Conservation (phyloP, 345 rosid species). For the Barbarea vulgaris region DNA sequence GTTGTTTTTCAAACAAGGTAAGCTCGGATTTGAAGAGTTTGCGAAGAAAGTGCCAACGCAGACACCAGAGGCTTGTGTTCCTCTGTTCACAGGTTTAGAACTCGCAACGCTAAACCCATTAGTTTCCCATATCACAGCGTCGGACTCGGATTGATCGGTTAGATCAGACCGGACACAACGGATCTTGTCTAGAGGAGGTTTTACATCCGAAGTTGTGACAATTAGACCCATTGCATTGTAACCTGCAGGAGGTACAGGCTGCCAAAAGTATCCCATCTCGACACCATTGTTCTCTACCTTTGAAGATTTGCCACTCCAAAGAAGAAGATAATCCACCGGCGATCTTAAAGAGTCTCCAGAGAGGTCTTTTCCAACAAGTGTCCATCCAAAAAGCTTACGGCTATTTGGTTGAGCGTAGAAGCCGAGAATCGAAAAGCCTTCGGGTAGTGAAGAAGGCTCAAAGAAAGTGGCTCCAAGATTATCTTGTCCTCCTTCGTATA, state of each 20-base stretch:
- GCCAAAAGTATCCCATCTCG: conserved; percentile 63
- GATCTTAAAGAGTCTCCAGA: conserved; percentile 35
- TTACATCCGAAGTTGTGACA: conserved; percentile 53
- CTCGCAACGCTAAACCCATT: conserved; percentile 50
- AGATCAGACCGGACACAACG: conserved; percentile 71
- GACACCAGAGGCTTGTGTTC: conserved; percentile 54
- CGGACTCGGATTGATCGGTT: conserved; percentile 54
- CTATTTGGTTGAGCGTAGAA: conserved; percentile 71
- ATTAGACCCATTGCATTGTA: conserved; percentile 64
- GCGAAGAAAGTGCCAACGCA: conserved; percentile 62
- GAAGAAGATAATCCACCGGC: conserved; percentile 76
- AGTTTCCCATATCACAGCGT: conserved; percentile 64
- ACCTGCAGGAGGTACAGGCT: conserved; percentile 67
- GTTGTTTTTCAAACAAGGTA: conserved; percentile 65
- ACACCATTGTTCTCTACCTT: conserved; percentile 50
- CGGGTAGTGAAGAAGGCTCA: conserved; percentile 56
- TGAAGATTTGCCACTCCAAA: conserved; percentile 66
- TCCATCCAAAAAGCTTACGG: conserved; percentile 55
- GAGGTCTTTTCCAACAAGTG: conserved; percentile 59
- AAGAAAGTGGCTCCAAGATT: conserved; percentile 71
- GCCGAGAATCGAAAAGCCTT: conserved; percentile 63
- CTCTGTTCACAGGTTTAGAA: conserved; percentile 51
- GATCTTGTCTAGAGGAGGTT: conserved; percentile 66
- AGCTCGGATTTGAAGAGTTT: conserved; percentile 27
- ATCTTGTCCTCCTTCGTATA: conserved; percentile 61